Conservation (phyloP, 164 flowering plant genomes). For the Buxus sempervirens region DNA sequence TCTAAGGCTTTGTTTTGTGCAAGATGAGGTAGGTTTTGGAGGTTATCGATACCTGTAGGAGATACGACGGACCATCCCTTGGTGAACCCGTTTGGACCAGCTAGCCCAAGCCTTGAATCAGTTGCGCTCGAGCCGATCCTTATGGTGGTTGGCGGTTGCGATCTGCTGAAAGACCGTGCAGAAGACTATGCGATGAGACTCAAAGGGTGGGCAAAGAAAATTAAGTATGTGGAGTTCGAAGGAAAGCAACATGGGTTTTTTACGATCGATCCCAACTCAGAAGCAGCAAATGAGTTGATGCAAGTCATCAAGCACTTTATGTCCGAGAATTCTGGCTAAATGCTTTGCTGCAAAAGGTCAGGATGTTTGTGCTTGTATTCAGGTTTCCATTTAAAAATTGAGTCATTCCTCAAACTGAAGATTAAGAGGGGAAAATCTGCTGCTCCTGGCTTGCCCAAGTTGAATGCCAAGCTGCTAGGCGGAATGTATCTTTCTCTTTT, state of each 20-base stretch:
- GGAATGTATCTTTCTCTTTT: too few relatives aligned
- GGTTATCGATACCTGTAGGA: slow-evolving; percentile 52
- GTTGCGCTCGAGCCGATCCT: slow-evolving; percentile 40
- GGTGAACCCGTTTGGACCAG: slow-evolving; percentile 56
- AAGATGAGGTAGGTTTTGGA: slow-evolving; percentile 48
- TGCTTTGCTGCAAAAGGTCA: not conserved
- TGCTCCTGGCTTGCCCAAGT: too few relatives aligned
- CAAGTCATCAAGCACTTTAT: slow-evolving; percentile 30
- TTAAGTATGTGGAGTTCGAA: slow-evolving; percentile 39
- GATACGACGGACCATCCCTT: slow-evolving; percentile 46
- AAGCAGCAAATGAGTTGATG: slow-evolving; percentile 15
- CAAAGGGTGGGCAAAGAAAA: slow-evolving; percentile 35
- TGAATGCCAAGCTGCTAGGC: too few relatives aligned
- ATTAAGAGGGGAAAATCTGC: too few relatives aligned
- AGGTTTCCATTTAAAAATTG: too few relatives aligned
- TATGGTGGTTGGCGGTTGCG: slow-evolving; percentile 39
- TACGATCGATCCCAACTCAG: slow-evolving; percentile 28
- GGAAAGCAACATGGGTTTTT: slow-evolving; percentile 53
- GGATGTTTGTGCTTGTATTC: not conserved
- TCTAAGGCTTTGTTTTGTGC: not conserved
- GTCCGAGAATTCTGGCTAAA: slow-evolving; percentile 2
- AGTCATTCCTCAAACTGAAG: too few relatives aligned
- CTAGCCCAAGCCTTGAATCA: slow-evolving; percentile 30
- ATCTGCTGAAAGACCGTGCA: slow-evolving; percentile 47
- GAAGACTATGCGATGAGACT: slow-evolving; percentile 39